A percentile compares a stretch with the other conserved stretches of the same genome.
Evolutionary conservation across 2,329 filamentous ascomycete genomes (phyloP).

Genomic region (Neospermospora avenae): DNA sequence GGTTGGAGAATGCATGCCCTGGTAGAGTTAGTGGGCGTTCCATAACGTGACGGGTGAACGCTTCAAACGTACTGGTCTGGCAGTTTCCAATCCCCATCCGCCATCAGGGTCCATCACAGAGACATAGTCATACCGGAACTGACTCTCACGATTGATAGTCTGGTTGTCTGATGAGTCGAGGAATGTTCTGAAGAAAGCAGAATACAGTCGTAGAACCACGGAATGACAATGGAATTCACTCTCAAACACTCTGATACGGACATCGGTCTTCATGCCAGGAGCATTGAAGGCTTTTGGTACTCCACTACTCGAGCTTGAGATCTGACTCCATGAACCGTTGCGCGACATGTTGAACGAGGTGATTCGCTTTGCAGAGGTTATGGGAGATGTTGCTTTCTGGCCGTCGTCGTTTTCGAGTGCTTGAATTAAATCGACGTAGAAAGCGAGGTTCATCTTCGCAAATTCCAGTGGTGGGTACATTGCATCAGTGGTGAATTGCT

Average conservation of each 20-base stretch:
- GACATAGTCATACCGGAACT: conserved; percentile 20
- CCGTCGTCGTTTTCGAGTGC: not conserved
- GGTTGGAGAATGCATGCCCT: conserved; percentile 3
- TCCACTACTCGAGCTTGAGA: not conserved
- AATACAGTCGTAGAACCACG: conserved; percentile 7
- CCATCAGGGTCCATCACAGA: conserved; percentile 18
- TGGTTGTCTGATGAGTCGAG: conserved; percentile 2
- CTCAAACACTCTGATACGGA: conserved; percentile 13
- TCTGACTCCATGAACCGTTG: not conserved
- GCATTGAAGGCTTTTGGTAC: conserved; percentile 3
- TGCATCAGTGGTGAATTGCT: not conserved
- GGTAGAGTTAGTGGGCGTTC: not conserved
- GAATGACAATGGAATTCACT: conserved; percentile 19
- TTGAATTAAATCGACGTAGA: conserved; percentile 7
- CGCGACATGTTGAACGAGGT: conserved; percentile 3
- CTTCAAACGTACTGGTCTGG: not conserved
- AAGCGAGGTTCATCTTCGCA: conserved; percentile 8
- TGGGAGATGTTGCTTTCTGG: not conserved
- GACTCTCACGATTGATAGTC: not conserved
- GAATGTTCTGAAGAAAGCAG: conserved; percentile 16
- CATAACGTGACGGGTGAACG: not conserved
- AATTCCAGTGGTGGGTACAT: conserved; percentile 1
- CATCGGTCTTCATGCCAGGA: conserved; percentile 14
- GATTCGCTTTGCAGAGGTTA: not conserved
- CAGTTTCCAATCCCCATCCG: conserved; percentile 15